Evolutionary conservation across 2,329 filamentous ascomycete genomes (phyloP), one percentile per base, ranked within the genome.

Genomic region (Tolypocladium endophyticum): DNA sequence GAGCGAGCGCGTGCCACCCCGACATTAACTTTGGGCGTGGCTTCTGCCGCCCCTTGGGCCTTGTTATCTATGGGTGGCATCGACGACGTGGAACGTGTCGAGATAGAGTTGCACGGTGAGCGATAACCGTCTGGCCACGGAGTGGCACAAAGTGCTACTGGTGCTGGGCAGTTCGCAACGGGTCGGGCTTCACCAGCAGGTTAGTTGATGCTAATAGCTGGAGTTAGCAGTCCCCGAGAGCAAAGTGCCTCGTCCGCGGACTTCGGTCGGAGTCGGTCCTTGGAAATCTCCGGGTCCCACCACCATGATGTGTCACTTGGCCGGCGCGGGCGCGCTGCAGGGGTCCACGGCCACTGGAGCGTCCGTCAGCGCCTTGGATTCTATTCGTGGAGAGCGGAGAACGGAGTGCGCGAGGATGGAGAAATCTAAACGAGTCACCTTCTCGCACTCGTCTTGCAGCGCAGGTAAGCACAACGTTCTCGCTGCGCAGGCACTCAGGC

Each of bases 211-310:
- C 45, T 50, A 14, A 25, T 50, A 12, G 47, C 47, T 50, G 16
- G 47, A 18, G 47, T 33, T 33, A 28, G 47, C 11, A n/a, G 28
- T n/a, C 28, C 9, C 28, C 50, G 50, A 33, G 50, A 33, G 7
- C 30, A 4, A 12, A n/a, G 47, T 20, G 25, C 18, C 16, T 16
- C 41, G 41, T 50, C 47, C 47, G 47, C 47, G 47, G 47, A 50
- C 47, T 50, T 53, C 50, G 63, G 61, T 66, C 64, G 66, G 67
- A 54, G 64, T 68, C 67, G 67, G 67, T 59, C 53, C 47, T 65
- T 61, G 28, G 41, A 64, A 60, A 65, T 68, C 62, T 65, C 67
- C 67, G 66, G 62, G 60, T 53, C 57, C 58, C 52, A 50, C 56
- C 39, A 23, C 39, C 33, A 56, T 58, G 28, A 58, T 61, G 41